Percentiles rank a stretch among this genome's conserved stretches.
These are phyloP conservation scores for Boletus eberwhitei DNA, from an alignment of 768 basidiomycete species.

Conservation along the genomic window DNA sequence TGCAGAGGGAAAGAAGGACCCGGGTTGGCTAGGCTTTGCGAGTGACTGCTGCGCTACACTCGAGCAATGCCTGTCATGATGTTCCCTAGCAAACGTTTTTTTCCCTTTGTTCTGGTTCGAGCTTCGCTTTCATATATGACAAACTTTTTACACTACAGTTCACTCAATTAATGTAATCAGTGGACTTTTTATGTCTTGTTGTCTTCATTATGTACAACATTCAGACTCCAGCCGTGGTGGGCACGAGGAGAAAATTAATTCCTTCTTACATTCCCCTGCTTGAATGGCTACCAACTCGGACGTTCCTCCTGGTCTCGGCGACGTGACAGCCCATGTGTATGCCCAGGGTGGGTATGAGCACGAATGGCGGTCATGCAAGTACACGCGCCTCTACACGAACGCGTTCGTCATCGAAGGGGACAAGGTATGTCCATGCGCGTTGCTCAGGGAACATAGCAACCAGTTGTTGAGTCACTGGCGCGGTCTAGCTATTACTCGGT, in stretches of 20 bases:
- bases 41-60: neutral
- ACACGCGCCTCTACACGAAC: slow-evolving; percentile 59
- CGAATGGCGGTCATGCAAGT: slow-evolving; percentile 47
- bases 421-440: slow-evolving; percentile 35
- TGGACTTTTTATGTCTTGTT: neutral
- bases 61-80: neutral
- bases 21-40: slow-evolving; percentile 5
- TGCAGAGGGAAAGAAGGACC: slow-evolving; percentile 29
- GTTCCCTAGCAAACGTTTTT: neutral
- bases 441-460: neutral
- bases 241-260: neutral
- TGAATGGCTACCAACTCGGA: slow-evolving; percentile 12
- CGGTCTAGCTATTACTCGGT: slow-evolving; percentile 64
- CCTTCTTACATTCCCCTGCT: neutral
- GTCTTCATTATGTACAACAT: slow-evolving; percentile 14
- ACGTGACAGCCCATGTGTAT: slow-evolving; percentile 23
- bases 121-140: neutral
- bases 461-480: neutral
- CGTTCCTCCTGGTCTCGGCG: slow-evolving; percentile 43
- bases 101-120: neutral
- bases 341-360: slow-evolving; percentile 38
- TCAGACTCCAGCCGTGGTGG: neutral
- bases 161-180: neutral
- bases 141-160: neutral
- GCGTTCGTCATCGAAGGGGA: slow-evolving; percentile 58